phyloP scores from a whole-genome alignment of 2,329 filamentous ascomycete genomes.

The Paraphaeosphaeria sporulosa region DNA sequence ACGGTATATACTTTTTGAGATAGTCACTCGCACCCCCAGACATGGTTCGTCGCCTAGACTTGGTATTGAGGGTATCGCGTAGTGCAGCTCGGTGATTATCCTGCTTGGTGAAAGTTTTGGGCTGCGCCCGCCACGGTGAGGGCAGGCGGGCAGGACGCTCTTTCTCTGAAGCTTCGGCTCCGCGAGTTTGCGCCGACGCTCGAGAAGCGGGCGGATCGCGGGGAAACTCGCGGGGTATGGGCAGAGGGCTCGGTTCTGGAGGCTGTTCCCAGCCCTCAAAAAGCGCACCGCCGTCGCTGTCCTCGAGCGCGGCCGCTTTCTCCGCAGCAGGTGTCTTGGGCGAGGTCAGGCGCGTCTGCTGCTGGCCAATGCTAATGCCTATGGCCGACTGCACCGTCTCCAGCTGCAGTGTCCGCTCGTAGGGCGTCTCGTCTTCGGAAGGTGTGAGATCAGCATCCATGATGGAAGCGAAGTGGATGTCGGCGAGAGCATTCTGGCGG shows the following conservation, averaged over 20 bases:
- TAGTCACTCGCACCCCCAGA: constrained; percentile 48
- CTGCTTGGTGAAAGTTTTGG: constrained; percentile 46
- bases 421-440: constrained; percentile 53
- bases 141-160: constrained; percentile 43
- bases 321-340: constrained; percentile 65
- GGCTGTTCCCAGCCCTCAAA: constrained; percentile 54
- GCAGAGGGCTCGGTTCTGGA: constrained; percentile 20
- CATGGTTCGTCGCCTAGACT: constrained; percentile 47
- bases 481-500: constrained; percentile 49
- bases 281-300: constrained; percentile 53
- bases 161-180: constrained; percentile 3
- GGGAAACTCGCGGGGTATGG: constrained; percentile 3
- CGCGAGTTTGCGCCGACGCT: background rate
- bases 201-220: constrained; percentile 1
- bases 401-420: constrained; percentile 38
- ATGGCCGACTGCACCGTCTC: constrained; percentile 58
- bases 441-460: constrained; percentile 52
- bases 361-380: constrained; percentile 65
- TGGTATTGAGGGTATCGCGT: constrained; percentile 47
- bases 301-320: constrained; percentile 64
- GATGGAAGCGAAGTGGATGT: constrained; percentile 52
- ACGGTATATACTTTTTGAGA: constrained; percentile 47
- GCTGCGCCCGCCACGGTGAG: constrained; percentile 55
- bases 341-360: constrained; percentile 64
- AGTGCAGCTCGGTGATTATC: constrained; percentile 48